Evolutionary conservation across 2,329 filamentous ascomycete genomes (phyloP), one percentile per base, ranked within the genome.

Genomic region (Colletotrichum filicis): DNA sequence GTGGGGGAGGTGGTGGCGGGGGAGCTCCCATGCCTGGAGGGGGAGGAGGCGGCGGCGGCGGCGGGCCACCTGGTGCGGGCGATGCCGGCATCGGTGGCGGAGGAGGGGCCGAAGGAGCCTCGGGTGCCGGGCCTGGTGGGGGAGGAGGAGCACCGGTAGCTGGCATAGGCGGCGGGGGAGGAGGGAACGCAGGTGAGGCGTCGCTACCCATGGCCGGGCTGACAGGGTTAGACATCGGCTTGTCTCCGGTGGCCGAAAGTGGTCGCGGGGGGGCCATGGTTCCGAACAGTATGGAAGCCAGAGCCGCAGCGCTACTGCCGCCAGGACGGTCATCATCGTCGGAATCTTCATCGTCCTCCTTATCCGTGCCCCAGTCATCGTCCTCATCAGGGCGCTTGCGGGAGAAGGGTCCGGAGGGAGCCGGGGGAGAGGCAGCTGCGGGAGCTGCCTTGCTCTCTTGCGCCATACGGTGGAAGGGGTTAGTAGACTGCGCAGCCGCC

Each of bases 211-310:
- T 83, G 8, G 80, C 78, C 52, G 86, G 82, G 69, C 84, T 84
- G 12, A 79, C 75, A 1, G 81, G 78, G 11, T 81, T 82, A 6
- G 82, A 83, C 22, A 85, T 80, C 9, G 86, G 86, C 77, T 94
- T 93, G 76, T 93, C 92, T 67, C 94, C 95, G 81, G 94, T 91
- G 7, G 95, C 93, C 24, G 94, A 97, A 57, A 98, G 84, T 35
- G 96, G 95, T 64, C 96, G 92, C 16, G 97, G 96, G 52, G 97
- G 96, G 11, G 91, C 96, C 95, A 99, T 98, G 64, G 95, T 98
- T 72, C 97, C 96, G 81, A 99, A 99, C 24, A 99, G 88, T 74
- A 98, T 97, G 7, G 94, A 97, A 19, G 97, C 97, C 49, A 99
- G 90, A 78, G 98, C 94, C 74, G 97, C 97, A 61, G 97, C 97